These are phyloP conservation scores for Paramecium bursaria DNA, from an alignment of 73 alveolate species.

Conservation along the genomic window DNA sequence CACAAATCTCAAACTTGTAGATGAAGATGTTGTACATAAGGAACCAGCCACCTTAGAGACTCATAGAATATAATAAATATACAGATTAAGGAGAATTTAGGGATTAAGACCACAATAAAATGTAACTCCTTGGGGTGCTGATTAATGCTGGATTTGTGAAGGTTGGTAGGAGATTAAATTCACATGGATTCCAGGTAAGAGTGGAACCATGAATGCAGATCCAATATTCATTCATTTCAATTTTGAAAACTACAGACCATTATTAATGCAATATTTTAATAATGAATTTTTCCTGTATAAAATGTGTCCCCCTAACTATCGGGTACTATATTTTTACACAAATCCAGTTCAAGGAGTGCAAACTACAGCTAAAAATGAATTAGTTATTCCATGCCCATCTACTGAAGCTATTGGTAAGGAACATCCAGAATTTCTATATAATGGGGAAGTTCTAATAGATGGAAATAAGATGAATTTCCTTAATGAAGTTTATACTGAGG, in stretches of 20 bases:
- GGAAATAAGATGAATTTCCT: slow-evolving; percentile 52
- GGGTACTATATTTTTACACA: slow-evolving; percentile 46
- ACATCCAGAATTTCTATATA: slow-evolving; percentile 28
- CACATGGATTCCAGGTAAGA: slow-evolving; percentile 57
- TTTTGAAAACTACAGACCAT: slow-evolving; percentile 62
- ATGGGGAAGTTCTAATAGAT: slow-evolving; percentile 56
- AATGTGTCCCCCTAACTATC: slow-evolving; percentile 71
- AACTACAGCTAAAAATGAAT: slow-evolving; percentile 34
- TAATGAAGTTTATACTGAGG: slow-evolving; percentile 43
- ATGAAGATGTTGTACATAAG: slow-evolving; percentile 20
- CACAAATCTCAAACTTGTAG: slow-evolving; percentile 24
- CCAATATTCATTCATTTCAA: slow-evolving; percentile 63
- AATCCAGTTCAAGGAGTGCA: slow-evolving; percentile 61
- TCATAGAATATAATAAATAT: neutral
- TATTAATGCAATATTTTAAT: slow-evolving; percentile 53
- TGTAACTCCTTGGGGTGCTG: slow-evolving; percentile 7
- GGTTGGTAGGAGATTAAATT: slow-evolving; percentile 69
- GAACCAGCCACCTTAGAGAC: neutral
- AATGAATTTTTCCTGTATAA: slow-evolving; percentile 51
- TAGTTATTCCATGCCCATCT: slow-evolving; percentile 34
- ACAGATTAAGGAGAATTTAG: slow-evolving; percentile 15
- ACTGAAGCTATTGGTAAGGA: neutral
- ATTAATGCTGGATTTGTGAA: slow-evolving; percentile 69
- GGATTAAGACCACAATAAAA: slow-evolving; percentile 49
- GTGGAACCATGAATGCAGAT: slow-evolving; percentile 58